Conservation (phyloP, 1,139 yeast species). For the Suhomyces choctaworum region DNA sequence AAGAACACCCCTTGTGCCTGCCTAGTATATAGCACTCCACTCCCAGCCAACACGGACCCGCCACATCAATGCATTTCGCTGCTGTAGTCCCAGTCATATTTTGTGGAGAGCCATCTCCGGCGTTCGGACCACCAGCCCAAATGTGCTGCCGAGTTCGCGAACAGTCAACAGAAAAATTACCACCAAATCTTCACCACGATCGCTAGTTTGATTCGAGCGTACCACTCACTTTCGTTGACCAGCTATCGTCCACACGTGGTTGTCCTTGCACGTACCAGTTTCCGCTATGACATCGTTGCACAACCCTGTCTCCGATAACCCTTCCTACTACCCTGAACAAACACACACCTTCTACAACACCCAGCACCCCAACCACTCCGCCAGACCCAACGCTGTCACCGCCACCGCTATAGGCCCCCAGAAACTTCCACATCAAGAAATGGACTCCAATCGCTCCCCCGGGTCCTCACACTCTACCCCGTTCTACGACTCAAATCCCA, state of each 20-base stretch:
- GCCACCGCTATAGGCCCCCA: slow-evolving; percentile 2
- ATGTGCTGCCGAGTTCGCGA: background rate
- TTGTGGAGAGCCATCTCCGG: background rate
- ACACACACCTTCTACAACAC: slow-evolving; percentile 25
- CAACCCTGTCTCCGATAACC: slow-evolving; percentile 28
- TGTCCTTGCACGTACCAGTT: no score
- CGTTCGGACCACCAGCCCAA: background rate
- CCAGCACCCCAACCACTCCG: no score
- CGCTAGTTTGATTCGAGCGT: background rate
- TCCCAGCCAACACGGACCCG: no score
- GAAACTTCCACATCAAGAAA: slow-evolving; percentile 6
- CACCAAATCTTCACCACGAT: no score
- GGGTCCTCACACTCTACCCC: slow-evolving; percentile 16
- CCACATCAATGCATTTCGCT: no score
- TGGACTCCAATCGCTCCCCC: slow-evolving; percentile 14
- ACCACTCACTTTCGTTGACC: no score
- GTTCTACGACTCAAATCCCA: slow-evolving; percentile 15
- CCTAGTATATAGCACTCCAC: no score
- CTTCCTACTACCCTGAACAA: slow-evolving; percentile 34
- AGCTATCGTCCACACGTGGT: no score
- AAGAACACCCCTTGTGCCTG: no score
- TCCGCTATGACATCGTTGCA: slow-evolving; percentile 36
- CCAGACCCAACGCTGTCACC: slow-evolving; percentile 6
- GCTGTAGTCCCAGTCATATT: no score
- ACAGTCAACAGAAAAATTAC: background rate